Evolutionary conservation across 2,329 filamentous ascomycete genomes (phyloP), one percentile per base, ranked within the genome.

Genomic region (Coniella lustricola): DNA sequence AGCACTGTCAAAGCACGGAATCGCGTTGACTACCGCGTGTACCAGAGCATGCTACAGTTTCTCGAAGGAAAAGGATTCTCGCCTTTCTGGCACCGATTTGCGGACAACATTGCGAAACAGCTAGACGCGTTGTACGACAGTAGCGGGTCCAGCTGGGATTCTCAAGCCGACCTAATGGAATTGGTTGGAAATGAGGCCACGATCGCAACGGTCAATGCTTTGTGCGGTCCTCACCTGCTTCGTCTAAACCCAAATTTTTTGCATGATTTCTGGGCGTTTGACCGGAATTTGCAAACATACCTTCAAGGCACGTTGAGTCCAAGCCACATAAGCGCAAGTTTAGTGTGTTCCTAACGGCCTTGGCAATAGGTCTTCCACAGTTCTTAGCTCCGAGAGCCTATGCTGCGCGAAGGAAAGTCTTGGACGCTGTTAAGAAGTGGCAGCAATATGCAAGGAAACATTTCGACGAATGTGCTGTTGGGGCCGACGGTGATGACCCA

Each of bases 241-340:
- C 36, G 34, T 8, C 37, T 60, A 17, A 56, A 54, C 18, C 57
- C 57, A 36, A 18, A 50, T 36, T 61, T 59, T 35, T 29, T 59
- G 7, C 42, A 57, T 34, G 54, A 56, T 46, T 61, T 53, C 31
- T 59, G 56, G 57, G 49, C 48, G 14, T 60, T 59, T 35, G 58
- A 60, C 38, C 57, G 55, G 16, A 59, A 57, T 29, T 50, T 60
- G n/a, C 56, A 59, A 52, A 58, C 55, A 20, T 59, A 59, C 39
- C 57, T 60, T 43, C 58, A 55, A 55, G 57, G 56, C 59, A 55
- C 7, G 43, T 29, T 29, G 14, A 7, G 2, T 21, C 2, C 13
- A 20, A 29, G 10, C 10, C 10, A 29, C 25, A 29, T 10, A 29
- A 29, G 25, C 10, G 10, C 25, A 29, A 5, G 5, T 5, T 5